Conservation (phyloP, 2,329 filamentous ascomycete species). For the Ophiocordyceps sinensis region DNA sequence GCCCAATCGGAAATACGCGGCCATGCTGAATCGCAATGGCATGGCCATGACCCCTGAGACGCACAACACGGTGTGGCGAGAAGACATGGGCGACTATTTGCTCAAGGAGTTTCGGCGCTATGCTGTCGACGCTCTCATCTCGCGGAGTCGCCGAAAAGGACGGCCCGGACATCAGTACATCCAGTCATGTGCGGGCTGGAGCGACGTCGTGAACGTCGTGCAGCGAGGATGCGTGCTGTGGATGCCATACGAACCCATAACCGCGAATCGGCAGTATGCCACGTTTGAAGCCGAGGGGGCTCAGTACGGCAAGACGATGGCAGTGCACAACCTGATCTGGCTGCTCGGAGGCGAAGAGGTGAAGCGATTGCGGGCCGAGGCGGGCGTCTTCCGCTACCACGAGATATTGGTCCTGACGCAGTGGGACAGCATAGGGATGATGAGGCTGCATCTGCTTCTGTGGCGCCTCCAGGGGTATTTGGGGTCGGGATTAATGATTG, state of each 20-base stretch:
- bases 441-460: constrained; percentile 32
- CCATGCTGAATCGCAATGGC: constrained; percentile 12
- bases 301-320: constrained; percentile 21
- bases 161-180: constrained; percentile 23
- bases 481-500: neutral
- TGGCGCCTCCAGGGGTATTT: constrained; percentile 47
- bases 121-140: constrained; percentile 29
- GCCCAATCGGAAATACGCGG: constrained; percentile 4
- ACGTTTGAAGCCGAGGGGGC: constrained; percentile 25
- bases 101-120: constrained; percentile 33
- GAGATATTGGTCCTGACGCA: constrained; percentile 27
- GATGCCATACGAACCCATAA: constrained; percentile 11
- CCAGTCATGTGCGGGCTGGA: constrained; percentile 26
- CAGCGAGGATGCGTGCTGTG: constrained; percentile 33
- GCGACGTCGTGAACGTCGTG: constrained; percentile 22
- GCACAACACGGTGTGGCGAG: constrained; percentile 17
- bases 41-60: constrained; percentile 8
- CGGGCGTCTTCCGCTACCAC: constrained; percentile 19
- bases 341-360: constrained; percentile 36
- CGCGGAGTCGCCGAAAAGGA: constrained; percentile 4
- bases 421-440: constrained; percentile 22
- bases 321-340: constrained; percentile 36
- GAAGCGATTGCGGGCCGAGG: constrained; percentile 20
- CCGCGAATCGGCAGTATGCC: constrained; percentile 23
- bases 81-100: constrained; percentile 41